Percentiles rank a stretch among this genome's conserved stretches.
These are phyloP conservation scores for Pseudogymnoascus sp. DNA, from an alignment of 2,329 filamentous ascomycete species.

Conservation along the genomic window DNA sequence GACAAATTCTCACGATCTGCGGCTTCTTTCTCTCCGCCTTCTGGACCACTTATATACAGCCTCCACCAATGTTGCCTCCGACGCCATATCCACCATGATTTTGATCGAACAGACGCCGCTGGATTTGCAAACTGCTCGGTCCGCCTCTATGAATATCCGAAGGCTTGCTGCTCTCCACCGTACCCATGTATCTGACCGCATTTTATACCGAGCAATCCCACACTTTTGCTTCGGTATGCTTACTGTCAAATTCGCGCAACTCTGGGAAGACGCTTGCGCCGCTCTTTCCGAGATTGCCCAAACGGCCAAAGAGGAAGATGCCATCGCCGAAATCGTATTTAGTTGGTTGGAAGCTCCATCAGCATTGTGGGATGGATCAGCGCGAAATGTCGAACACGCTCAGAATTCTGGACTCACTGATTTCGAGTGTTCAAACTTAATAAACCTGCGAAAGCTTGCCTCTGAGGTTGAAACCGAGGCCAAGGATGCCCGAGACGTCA, in stretches of 20 bases:
- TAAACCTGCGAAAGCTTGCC: conserved; percentile 48
- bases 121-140: conserved; percentile 67
- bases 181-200: conserved; percentile 55
- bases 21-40: conserved; percentile 66
- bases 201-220: conserved; percentile 66
- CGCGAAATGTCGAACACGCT: conserved; percentile 30
- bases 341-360: conserved; percentile 64
- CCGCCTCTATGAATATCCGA: conserved; percentile 77
- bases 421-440: conserved; percentile 78
- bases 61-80: conserved; percentile 40
- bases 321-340: conserved; percentile 65
- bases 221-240: conserved; percentile 83
- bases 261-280: conserved; percentile 78
- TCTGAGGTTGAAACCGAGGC: conserved; percentile 46
- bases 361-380: conserved; percentile 44
- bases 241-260: conserved; percentile 73
- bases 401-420: conserved; percentile 49
- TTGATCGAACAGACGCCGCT: conserved; percentile 74
- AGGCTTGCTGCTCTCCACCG: conserved; percentile 51
- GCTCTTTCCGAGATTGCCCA: conserved; percentile 70
- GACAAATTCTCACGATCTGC: conserved; percentile 65
- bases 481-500: conserved; percentile 46
- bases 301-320: conserved; percentile 62
- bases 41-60: conserved; percentile 53
- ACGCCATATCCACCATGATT: conserved; percentile 58